A percentile compares a stretch with the other conserved stretches of the same genome.
Conservation (phyloP, 495 filamentous ascomycete species). For the Aspergillus funiculosus region DNA sequence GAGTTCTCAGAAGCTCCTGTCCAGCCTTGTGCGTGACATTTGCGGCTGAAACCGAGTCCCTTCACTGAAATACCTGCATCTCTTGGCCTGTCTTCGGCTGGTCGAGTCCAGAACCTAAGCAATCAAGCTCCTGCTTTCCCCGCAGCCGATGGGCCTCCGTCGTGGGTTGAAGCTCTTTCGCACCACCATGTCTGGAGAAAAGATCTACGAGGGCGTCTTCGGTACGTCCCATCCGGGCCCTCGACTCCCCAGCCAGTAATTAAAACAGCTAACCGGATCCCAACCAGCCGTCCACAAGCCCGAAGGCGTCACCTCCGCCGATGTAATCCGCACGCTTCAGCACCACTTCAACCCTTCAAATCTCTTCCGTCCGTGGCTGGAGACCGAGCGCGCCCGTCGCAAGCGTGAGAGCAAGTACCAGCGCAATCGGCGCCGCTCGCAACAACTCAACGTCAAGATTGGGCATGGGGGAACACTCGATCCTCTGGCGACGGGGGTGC, state of each 20-base stretch:
- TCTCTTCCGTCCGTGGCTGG: slow-evolving; percentile 68
- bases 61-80: too few species aligned
- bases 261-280: not conserved
- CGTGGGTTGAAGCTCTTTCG: slow-evolving; percentile 31
- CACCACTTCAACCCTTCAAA: slow-evolving; percentile 71
- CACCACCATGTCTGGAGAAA: slow-evolving; percentile 51
- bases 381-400: slow-evolving; percentile 48
- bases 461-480: slow-evolving; percentile 96
- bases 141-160: slow-evolving; percentile 30
- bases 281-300: slow-evolving; percentile 88
- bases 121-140: not conserved
- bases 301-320: slow-evolving; percentile 71
- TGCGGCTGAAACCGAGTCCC: too few species aligned
- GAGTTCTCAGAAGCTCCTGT: not conserved
- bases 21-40: too few species aligned
- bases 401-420: slow-evolving; percentile 49
- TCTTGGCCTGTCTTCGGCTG: not conserved
- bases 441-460: slow-evolving; percentile 72
- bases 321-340: slow-evolving; percentile 81
- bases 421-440: slow-evolving; percentile 48
- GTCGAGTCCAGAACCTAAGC: too few species aligned
- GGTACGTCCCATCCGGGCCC: slow-evolving; percentile 36
- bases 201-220: slow-evolving; percentile 69
- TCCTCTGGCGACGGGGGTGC: slow-evolving; percentile 85
- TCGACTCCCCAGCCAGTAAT: not conserved